A percentile compares a stretch with the other conserved stretches of the same genome.
Evolutionary conservation across 2,329 filamentous ascomycete genomes (phyloP).

Genomic region (Coniochaeta prunicola): DNA sequence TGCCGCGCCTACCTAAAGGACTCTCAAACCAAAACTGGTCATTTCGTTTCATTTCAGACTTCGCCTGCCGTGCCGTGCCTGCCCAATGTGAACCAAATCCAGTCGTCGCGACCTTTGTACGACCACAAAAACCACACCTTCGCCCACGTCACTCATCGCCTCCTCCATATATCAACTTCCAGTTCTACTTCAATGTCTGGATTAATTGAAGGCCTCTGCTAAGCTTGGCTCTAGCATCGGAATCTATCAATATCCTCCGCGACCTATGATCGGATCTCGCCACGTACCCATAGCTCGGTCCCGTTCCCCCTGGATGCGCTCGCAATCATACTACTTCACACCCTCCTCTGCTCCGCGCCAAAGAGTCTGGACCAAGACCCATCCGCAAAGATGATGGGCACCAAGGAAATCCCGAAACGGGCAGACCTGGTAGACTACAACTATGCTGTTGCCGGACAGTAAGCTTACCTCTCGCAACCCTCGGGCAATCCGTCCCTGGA

Average conservation of each 20-base stretch:
- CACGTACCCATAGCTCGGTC: not conserved
- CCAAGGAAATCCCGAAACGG: conserved; percentile 42
- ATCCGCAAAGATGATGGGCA: conserved; percentile 15
- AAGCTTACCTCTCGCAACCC: conserved; percentile 27
- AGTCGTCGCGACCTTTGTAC: not conserved
- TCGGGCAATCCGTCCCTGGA: not conserved
- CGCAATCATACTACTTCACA: not conserved
- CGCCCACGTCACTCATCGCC: not conserved
- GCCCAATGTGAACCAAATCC: not conserved
- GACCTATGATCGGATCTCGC: not conserved
- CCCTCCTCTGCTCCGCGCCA: conserved; percentile 2
- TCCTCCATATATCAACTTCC: not conserved
- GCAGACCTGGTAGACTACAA: conserved; percentile 62
- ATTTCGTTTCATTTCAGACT: not conserved
- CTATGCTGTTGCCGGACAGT: conserved; percentile 80
- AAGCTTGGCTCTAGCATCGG: not conserved
- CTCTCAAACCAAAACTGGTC: not conserved
- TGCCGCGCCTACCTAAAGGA: not conserved
- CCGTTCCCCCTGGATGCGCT: not conserved
- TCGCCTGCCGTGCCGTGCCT: conserved; percentile 1
- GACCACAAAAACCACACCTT: not conserved
- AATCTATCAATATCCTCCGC: conserved; percentile 1
- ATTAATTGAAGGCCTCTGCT: conserved; percentile 4
- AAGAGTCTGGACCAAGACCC: not conserved
- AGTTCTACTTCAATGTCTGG: not conserved